Base-by-base conservation (phyloP, 2,329 filamentous ascomycete species). In the Talaromyces islandicus region DNA sequence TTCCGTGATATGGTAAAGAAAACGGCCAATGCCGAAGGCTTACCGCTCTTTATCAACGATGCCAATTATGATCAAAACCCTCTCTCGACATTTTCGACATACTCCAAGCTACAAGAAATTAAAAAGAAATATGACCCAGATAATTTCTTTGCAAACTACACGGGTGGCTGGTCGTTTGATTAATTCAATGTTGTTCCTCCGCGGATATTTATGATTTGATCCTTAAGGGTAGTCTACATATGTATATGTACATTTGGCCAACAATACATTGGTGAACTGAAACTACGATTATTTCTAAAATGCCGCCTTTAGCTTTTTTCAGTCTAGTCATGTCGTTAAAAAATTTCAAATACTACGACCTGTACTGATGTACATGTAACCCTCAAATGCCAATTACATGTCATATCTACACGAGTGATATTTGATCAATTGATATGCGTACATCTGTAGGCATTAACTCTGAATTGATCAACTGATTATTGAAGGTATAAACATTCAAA, bases 51-150 rank as follows among this genome's bases (percentile, higher is more conserved):
- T 38, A 69, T 71, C 17, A 71, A 71, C 58, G 69, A 71, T 64
- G 69, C 69, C 73, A 81, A 24, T n/a, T 46, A 62, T 41, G 68
- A 70, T 54, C 68, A 71, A 58, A 60, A 69, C n/a, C 68, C 68
- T 10, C 52, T 70, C 19, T 57, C 64, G 21, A 67, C 69, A 10
- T 71, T 71, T 53, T 66, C 72, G 10, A 71, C 66, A 24, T 77
- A 74, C 50, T 51, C 61, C 10, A 69, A 67, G 60, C 61, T 79
- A 56, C 66, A 69, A 54, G 64, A 63, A 55, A 67, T 78, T 27
- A 79, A 79, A 70, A 68, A 69, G 61, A 69, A 70, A 61, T 71
- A 76, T 30, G 77, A 79, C 59, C 75, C 76, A 0, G 66, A 75
- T 56, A 60, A 64, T 27, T 69, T 70, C 58, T 69, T 71, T 55